Evolutionary conservation across 75 land plant genomes (phyloP).

Genomic region (Selaginella moellendorffii): DNA sequence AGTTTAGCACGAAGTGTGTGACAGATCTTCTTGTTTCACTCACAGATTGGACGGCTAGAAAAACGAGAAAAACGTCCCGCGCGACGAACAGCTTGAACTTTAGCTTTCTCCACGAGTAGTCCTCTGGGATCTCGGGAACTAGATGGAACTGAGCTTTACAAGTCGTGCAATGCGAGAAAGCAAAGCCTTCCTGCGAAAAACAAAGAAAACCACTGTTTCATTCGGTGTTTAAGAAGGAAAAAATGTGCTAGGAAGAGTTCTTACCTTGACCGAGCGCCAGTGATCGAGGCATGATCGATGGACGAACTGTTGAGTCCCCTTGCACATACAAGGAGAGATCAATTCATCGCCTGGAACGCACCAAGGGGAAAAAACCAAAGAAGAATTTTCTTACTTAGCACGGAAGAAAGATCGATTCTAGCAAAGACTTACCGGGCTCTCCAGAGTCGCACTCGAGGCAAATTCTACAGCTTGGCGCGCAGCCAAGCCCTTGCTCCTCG

Average conservation of each 20-base stretch:
- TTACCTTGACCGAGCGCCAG: conserved; percentile 98
- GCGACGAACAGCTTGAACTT: conserved; percentile 88
- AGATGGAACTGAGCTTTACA: conserved; percentile 90
- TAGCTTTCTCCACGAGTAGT: conserved; percentile 73
- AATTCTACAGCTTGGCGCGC: conserved; percentile 52
- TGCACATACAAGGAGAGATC: conserved; percentile 95
- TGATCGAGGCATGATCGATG: conserved; percentile 92
- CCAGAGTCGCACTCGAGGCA: conserved; percentile 52
- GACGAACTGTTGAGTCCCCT: conserved; percentile 95
- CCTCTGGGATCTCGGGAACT: conserved; percentile 48
- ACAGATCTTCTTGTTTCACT: too few species aligned
- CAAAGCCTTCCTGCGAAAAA: conserved; percentile 76
- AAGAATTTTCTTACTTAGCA: too few species aligned
- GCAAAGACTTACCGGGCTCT: conserved; percentile 31
- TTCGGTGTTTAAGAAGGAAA: too few species aligned
- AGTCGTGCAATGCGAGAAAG: conserved; percentile 91
- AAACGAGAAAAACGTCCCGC: conserved; percentile 82
- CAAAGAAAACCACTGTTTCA: not conserved
- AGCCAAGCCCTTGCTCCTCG: conserved; percentile 26
- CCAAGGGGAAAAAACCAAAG: conserved; percentile 1
- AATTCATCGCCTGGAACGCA: conserved; percentile 49
- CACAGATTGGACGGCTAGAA: conserved; percentile 80
- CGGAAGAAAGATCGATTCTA: too few species aligned
- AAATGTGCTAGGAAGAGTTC: too few species aligned
- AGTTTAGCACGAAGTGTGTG: too few species aligned